phyloP scores from a whole-genome alignment of 2,329 filamentous ascomycete genomes.

The Cladosporium halotolerans region DNA sequence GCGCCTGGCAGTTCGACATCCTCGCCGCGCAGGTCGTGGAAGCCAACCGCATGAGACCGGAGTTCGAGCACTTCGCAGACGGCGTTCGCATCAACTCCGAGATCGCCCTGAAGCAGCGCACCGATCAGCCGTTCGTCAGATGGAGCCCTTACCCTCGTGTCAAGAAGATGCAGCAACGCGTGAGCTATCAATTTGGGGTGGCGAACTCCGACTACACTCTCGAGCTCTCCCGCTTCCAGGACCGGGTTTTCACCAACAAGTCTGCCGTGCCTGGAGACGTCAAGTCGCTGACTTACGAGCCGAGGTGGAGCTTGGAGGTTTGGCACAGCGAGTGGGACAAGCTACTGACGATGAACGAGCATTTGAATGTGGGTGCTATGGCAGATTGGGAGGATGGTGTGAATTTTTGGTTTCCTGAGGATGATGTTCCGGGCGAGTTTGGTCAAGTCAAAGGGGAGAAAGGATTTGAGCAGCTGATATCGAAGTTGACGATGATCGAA shows the following conservation, averaged over 20 bases:
- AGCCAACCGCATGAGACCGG: slow-evolving; percentile 14
- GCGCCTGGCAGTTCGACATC: slow-evolving; percentile 29
- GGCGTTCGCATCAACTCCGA: slow-evolving; percentile 16
- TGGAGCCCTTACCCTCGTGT: slow-evolving; percentile 13
- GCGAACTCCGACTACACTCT: slow-evolving; percentile 24
- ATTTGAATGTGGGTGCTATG: slow-evolving; percentile 21
- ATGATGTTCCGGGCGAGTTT: slow-evolving; percentile 11
- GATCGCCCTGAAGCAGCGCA: slow-evolving; percentile 2
- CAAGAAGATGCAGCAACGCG: slow-evolving; percentile 20
- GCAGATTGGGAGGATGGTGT: slow-evolving; percentile 25
- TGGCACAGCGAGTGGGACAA: slow-evolving; percentile 26
- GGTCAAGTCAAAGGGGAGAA: slow-evolving; percentile 13
- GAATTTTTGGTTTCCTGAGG: slow-evolving; percentile 27
- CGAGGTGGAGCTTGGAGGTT: slow-evolving; percentile 26
- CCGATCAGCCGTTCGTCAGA: slow-evolving; percentile 16
- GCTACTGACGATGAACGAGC: slow-evolving; percentile 23
- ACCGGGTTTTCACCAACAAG: slow-evolving; percentile 12
- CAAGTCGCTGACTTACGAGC: slow-evolving; percentile 17
- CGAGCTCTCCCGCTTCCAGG: slow-evolving; percentile 27
- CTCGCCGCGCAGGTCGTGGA: slow-evolving; percentile 16
- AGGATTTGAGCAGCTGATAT: slow-evolving; percentile 25
- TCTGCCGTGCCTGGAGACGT: neutral
- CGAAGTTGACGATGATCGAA: slow-evolving; percentile 23
- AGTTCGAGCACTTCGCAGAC: slow-evolving; percentile 17
- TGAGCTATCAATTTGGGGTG: slow-evolving; percentile 24